These are phyloP conservation scores for Chamaecyparis obtusa DNA, from an alignment of 75 land plant species.

Conservation along the genomic window DNA sequence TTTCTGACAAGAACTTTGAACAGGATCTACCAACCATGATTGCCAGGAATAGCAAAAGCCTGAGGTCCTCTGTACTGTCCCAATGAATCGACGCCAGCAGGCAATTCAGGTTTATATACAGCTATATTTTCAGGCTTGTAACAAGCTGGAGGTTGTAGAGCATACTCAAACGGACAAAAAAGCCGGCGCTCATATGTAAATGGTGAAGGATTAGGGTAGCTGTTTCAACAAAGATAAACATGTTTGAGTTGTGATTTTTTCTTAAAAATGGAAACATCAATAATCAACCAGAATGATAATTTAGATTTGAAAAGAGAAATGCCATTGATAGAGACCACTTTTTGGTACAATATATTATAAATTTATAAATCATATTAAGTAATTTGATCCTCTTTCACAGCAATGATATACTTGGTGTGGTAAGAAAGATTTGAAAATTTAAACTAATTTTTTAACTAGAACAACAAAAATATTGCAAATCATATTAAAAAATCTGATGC, in stretches of 20 bases:
- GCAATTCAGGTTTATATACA: slow-evolving; percentile 87
- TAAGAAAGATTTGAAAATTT: background rate
- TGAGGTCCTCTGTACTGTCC: slow-evolving; percentile 86
- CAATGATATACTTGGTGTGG: background rate
- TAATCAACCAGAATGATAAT: slow-evolving; percentile 8
- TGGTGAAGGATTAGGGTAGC: slow-evolving; percentile 98
- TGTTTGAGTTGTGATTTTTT: slow-evolving; percentile 7
- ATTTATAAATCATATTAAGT: background rate
- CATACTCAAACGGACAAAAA: slow-evolving; percentile 93
- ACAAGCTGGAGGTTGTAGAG: slow-evolving; percentile 89
- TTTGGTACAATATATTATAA: background rate
- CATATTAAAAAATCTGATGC: background rate
- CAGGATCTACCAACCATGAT: slow-evolving; percentile 69
- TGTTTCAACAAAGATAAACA: slow-evolving; percentile 21
- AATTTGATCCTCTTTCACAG: background rate
- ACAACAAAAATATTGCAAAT: background rate
- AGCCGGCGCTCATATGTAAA: slow-evolving; percentile 90
- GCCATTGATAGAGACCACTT: slow-evolving; percentile 1
- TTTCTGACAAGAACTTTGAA: background rate
- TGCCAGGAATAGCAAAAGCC: slow-evolving; percentile 96
- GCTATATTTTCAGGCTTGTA: slow-evolving; percentile 92
- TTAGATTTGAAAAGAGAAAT: background rate
- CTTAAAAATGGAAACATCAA: background rate
- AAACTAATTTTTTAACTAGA: background rate
- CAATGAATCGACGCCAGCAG: slow-evolving; percentile 62